Conservation (phyloP, 2,329 filamentous ascomycete genomes). For the Hymenoscyphus fructigenus region DNA sequence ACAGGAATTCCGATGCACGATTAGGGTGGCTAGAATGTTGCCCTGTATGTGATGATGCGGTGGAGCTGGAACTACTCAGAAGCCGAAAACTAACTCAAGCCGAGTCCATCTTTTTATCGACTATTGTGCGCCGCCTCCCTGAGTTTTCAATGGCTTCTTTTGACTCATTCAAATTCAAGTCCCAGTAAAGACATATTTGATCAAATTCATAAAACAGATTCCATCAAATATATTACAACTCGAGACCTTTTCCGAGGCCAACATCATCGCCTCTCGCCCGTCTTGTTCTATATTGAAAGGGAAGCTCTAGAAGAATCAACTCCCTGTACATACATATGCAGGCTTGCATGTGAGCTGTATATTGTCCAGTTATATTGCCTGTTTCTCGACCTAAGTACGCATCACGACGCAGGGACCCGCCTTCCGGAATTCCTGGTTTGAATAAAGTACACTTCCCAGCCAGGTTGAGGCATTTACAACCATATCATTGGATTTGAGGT, state of each 20-base stretch:
- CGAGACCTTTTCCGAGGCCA: background rate
- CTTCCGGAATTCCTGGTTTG: conserved; percentile 5
- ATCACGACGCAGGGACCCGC: conserved; percentile 17
- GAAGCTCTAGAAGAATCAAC: background rate
- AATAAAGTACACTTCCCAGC: conserved; percentile 4
- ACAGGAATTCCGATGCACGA: background rate
- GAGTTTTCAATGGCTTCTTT: background rate
- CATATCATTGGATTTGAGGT: conserved; percentile 3
- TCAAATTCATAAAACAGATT: background rate
- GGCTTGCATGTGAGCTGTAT: conserved; percentile 4
- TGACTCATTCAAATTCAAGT: too few species aligned
- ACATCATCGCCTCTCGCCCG: background rate
- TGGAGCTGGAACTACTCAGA: background rate
- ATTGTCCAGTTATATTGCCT: conserved; percentile 6
- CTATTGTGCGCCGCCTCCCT: background rate
- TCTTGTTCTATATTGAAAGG: background rate
- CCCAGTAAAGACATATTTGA: too few species aligned
- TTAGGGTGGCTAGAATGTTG: background rate
- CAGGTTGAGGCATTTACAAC: conserved; percentile 5
- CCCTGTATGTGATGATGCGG: background rate
- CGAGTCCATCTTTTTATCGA: background rate
- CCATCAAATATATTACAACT: background rate
- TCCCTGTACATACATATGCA: conserved; percentile 5
- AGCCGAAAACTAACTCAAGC: background rate
- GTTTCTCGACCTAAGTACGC: conserved; percentile 9